phyloP scores from a whole-genome alignment of 768 basidiomycete species.

The Multifurca ochricompacta region DNA sequence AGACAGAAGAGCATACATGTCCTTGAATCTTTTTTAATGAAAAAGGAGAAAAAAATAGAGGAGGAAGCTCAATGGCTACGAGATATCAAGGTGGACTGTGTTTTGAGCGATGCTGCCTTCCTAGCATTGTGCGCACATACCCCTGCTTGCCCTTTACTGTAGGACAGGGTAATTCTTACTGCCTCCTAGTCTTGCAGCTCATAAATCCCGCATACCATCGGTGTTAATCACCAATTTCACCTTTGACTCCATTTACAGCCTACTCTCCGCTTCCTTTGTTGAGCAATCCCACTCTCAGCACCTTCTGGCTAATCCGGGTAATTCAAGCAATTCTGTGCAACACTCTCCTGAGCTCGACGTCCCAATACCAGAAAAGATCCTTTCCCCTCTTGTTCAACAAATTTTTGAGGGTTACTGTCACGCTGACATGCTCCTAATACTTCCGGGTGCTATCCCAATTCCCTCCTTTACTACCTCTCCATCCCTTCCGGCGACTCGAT shows the following conservation, averaged over 20 bases:
- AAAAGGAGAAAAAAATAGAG: conserved; percentile 46
- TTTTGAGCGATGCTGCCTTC: conserved; percentile 73
- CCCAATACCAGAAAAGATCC: conserved; percentile 41
- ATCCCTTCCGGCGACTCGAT: conserved; percentile 50
- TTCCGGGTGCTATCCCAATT: conserved; percentile 71
- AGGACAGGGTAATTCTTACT: neutral
- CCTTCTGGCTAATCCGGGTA: neutral
- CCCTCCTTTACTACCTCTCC: conserved; percentile 56
- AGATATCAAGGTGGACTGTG: conserved; percentile 43
- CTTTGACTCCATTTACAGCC: conserved; percentile 78
- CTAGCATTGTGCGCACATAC: conserved; percentile 53
- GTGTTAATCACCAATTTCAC: conserved; percentile 76
- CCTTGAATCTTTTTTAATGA: conserved; percentile 47
- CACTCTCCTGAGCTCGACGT: conserved; percentile 31
- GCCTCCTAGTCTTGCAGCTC: conserved; percentile 54
- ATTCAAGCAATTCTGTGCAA: neutral
- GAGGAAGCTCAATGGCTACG: conserved; percentile 54
- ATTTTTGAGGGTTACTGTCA: conserved; percentile 58
- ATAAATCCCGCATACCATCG: conserved; percentile 55
- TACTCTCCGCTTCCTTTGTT: conserved; percentile 51
- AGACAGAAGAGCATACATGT: conserved; percentile 60
- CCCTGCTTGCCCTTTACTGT: neutral
- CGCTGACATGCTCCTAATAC: conserved; percentile 59
- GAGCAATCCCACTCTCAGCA: conserved; percentile 12
- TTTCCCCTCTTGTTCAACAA: conserved; percentile 57